Evolutionary conservation across 345 rosid genomes (phyloP).

Genomic region (Eucalyptus decipiens): DNA sequence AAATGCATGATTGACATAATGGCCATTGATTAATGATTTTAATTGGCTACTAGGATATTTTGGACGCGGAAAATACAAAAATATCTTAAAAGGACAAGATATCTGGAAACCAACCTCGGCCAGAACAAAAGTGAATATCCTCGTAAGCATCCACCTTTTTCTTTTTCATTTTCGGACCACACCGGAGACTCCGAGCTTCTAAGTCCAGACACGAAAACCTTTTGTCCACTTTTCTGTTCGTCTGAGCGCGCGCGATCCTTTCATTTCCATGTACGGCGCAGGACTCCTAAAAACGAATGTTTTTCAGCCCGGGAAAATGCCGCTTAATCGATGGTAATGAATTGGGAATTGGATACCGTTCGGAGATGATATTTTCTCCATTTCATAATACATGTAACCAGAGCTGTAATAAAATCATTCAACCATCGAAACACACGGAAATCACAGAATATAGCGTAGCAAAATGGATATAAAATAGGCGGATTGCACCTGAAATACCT

Average conservation of each 20-base stretch:
- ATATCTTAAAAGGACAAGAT: not conserved
- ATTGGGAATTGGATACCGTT: not conserved
- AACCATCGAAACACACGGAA: not conserved
- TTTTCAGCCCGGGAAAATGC: not conserved
- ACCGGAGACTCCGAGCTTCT: not conserved
- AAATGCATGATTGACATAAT: not conserved
- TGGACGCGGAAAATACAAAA: not conserved
- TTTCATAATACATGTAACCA: not conserved
- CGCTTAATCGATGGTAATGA: not conserved
- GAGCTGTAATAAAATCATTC: not conserved
- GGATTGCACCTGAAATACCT: not conserved
- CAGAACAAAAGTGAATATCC: not conserved
- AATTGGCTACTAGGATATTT: not conserved
- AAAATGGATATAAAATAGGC: not conserved
- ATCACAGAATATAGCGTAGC: not conserved
- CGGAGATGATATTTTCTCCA: not conserved
- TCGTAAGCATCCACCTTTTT: not conserved
- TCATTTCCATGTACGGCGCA: not conserved
- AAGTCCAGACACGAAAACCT: accelerated
- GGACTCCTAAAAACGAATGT: not conserved
- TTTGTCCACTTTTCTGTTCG: not conserved
- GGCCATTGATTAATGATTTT: not conserved
- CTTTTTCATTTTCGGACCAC: not conserved
- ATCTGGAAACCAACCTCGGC: not conserved
- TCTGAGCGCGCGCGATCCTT: not conserved